Evolutionary conservation across 345 rosid genomes (phyloP), one percentile per base, ranked within the genome.

Genomic region (Carallia brachiata): DNA sequence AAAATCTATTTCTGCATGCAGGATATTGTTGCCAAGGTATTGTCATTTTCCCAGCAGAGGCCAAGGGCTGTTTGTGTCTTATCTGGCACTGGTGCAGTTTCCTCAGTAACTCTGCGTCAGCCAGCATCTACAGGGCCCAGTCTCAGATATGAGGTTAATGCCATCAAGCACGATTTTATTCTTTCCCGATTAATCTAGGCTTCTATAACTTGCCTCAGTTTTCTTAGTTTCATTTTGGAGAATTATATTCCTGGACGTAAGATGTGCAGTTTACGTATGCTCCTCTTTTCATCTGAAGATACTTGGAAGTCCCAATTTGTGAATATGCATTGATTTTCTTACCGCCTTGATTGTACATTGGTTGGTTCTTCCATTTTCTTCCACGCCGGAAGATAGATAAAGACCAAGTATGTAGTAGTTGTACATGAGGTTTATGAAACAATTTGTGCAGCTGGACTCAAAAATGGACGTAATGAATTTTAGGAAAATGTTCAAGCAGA

Each of bases 61-160:
- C 91, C 96, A 39, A 88, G 99, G 73, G 99, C 92, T 77, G 75
- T 92, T 18, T 90, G 96, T 85, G 73, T 96, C 78, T 83, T 96
- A 88, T 92, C 99, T 36, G 99, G 97, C 69, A 80, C 87, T 36
- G 99, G 99, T 70, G 72, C 97, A 52, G 86, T 92, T 71, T 92
- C 99, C 62, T 86, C 87, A 53, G 97, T 92, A 65, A 90, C 97
- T 30, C 82, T 92, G 9, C 88, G 88, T 23, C 90, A 88, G 79
- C 91, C 99, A 5, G 90, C 92, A 64, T 78, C 97, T 61, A 71
- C 89, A 6, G 82, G 66, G 31, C 88, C 88, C 62, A 75, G 83
- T 56, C 63, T 83, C 53, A 87, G 90, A 54, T 92, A 73, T 52
- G 95, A 96, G 98, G 99, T 96, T 80, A 74, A 75, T 69, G 73